Evolutionary conservation across 441 rosid species (phyloP).

Genomic region (Jatropha podagrica): DNA sequence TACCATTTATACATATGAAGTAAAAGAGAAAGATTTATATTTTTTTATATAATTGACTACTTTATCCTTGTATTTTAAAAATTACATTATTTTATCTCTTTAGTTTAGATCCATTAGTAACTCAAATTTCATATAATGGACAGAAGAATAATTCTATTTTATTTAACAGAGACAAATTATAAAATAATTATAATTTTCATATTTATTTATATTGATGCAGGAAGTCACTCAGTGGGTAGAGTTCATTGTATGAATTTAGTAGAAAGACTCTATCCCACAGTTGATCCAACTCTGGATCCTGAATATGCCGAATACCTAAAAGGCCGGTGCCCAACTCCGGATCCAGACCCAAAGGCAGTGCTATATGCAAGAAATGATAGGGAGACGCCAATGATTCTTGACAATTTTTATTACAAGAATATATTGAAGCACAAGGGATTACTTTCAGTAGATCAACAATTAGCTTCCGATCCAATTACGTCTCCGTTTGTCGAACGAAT

Average conservation of each 20-base stretch:
- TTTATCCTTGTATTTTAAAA: no score
- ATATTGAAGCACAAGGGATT: constrained; percentile 61
- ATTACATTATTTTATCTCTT: no score
- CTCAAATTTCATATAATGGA: no score
- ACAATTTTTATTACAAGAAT: constrained; percentile 70
- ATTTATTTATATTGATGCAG: constrained; percentile 18
- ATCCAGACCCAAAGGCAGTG: constrained; percentile 54
- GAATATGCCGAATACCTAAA: constrained; percentile 61
- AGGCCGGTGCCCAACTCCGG: constrained; percentile 58
- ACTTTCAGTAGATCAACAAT: constrained; percentile 57
- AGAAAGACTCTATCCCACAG: constrained; percentile 65
- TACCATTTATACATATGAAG: no score
- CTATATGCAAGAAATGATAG: constrained; percentile 67
- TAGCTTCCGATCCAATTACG: constrained; percentile 60
- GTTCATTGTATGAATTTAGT: constrained; percentile 78
- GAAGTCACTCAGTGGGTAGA: constrained; percentile 84
- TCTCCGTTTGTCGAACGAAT: constrained; percentile 58
- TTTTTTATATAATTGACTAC: no score
- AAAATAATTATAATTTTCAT: no score
- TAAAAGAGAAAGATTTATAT: no score
- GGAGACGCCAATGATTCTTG: constrained; percentile 80
- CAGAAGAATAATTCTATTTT: no score
- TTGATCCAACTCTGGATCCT: constrained; percentile 69
- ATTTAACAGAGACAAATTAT: no score
- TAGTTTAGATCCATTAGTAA: no score